Percentiles rank a stretch among this genome's conserved stretches.
These are phyloP conservation scores for Apiospora phragmitis DNA, from an alignment of 2,329 filamentous ascomycete genomes.

Conservation along the genomic window DNA sequence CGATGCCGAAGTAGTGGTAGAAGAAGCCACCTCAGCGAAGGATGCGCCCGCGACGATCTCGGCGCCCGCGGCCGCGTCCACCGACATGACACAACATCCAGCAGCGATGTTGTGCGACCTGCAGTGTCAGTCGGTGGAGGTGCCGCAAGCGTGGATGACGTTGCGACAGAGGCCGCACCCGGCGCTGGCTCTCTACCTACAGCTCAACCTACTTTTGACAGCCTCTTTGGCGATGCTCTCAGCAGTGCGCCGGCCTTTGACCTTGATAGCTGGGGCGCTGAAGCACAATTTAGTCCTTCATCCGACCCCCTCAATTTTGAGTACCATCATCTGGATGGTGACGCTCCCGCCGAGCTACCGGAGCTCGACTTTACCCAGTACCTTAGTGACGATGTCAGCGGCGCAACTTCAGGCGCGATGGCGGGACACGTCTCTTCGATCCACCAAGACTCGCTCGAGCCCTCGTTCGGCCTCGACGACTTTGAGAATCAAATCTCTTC, in stretches of 20 bases:
- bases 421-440: slow-evolving; percentile 48
- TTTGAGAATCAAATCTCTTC: slow-evolving; percentile 61
- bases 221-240: slow-evolving; percentile 71
- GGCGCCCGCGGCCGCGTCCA: slow-evolving; percentile 47
- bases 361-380: slow-evolving; percentile 48
- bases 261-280: slow-evolving; percentile 74
- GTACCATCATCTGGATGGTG: slow-evolving; percentile 66
- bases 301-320: slow-evolving; percentile 66
- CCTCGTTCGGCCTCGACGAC: slow-evolving; percentile 55
- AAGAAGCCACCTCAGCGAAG: slow-evolving; percentile 29
- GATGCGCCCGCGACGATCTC: slow-evolving; percentile 24
- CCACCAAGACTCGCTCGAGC: slow-evolving; percentile 53
- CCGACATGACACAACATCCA: slow-evolving; percentile 99
- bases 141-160: slow-evolving; percentile 46
- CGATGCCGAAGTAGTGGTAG: slow-evolving; percentile 39
- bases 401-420: slow-evolving; percentile 47
- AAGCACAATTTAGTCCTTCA: slow-evolving; percentile 74
- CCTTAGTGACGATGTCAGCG: slow-evolving; percentile 53
- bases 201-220: slow-evolving; percentile 61
- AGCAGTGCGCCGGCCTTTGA: slow-evolving; percentile 67
- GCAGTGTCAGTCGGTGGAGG: slow-evolving; percentile 94
- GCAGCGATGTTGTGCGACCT: slow-evolving; percentile 99
- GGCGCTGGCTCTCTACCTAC: slow-evolving; percentile 47
- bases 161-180: slow-evolving; percentile 43
- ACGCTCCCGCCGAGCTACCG: slow-evolving; percentile 52